Percentiles rank a stretch among this genome's conserved stretches.
Conservation (phyloP, 192 early-diverging fungal species). For the Backusella mclennaniae region DNA sequence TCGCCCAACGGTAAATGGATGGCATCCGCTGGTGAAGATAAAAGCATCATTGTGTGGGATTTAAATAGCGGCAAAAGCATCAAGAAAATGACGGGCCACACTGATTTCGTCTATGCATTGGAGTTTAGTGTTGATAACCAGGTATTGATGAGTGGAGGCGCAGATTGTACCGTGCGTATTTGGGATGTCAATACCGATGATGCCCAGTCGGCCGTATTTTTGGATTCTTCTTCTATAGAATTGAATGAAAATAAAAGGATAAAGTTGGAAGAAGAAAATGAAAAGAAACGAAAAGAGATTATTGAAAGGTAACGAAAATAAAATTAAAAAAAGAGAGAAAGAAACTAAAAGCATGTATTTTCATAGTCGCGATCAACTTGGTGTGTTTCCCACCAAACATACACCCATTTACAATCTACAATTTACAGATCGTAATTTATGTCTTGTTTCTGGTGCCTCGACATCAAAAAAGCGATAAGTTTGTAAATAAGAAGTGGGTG, state of each 20-base stretch:
- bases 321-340: too few species aligned
- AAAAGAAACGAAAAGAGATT: constrained; percentile 25
- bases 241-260: constrained; percentile 4
- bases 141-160: constrained; percentile 81
- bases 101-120: constrained; percentile 81
- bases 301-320: constrained; percentile 32
- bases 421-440: constrained; percentile 86
- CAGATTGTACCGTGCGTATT: constrained; percentile 84
- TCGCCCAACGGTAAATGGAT: constrained; percentile 90
- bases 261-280: constrained; percentile 17
- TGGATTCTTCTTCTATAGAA: not conserved
- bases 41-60: constrained; percentile 87
- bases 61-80: constrained; percentile 78
- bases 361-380: constrained; percentile 54
- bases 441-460: constrained; percentile 83
- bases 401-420: constrained; percentile 86
- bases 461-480: not conserved
- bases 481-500: not conserved
- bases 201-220: not conserved
- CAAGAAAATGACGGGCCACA: constrained; percentile 85
- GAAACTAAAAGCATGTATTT: not conserved
- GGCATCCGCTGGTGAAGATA: constrained; percentile 87
- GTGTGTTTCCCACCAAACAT: constrained; percentile 83
- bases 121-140: constrained; percentile 82
- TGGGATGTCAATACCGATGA: constrained; percentile 79